phyloP scores from a whole-genome alignment of 768 basidiomycete species.

The Boletus sensibilis region DNA sequence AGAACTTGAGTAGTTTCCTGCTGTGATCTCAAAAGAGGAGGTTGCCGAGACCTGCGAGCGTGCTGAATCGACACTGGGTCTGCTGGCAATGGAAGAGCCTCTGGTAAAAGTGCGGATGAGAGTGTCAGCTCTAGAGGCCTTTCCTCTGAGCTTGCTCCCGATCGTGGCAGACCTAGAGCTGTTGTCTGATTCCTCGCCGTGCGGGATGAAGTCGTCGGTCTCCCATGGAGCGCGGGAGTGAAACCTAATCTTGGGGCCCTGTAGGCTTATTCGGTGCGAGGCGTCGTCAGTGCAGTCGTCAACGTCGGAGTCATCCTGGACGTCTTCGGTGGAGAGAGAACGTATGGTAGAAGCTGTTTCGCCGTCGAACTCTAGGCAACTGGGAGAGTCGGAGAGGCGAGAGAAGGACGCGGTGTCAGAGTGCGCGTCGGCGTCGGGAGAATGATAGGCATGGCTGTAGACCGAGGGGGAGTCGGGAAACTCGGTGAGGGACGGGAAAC shows the following conservation, averaged over 20 bases:
- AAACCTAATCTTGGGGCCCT: constrained; percentile 82
- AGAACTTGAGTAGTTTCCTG: constrained; percentile 49
- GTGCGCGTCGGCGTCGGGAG: constrained; percentile 42
- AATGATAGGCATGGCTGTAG: constrained; percentile 61
- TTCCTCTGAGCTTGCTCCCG: constrained; percentile 31
- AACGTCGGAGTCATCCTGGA: constrained; percentile 35
- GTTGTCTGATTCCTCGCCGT: constrained; percentile 49
- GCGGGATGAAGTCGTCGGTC: constrained; percentile 47
- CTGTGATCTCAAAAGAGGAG: constrained; percentile 57
- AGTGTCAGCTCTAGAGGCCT: constrained; percentile 33
- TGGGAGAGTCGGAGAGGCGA: constrained; percentile 45
- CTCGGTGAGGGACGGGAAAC: constrained; percentile 55
- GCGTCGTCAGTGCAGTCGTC: constrained; percentile 45
- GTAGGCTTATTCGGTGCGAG: constrained; percentile 59
- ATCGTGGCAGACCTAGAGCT: constrained; percentile 31
- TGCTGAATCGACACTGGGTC: constrained; percentile 66
- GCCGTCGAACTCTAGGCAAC: constrained; percentile 57
- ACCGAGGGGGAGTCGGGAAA: constrained; percentile 67
- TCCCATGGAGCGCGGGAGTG: constrained; percentile 86
- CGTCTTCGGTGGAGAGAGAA: constrained; percentile 30
- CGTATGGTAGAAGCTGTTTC: constrained; percentile 36
- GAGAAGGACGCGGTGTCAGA: constrained; percentile 33
- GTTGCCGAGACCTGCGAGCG: constrained; percentile 52
- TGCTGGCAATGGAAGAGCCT: constrained; percentile 40
- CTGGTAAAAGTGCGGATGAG: constrained; percentile 48